Base-by-base conservation (phyloP, 441 rosid genomes). In the Gossypium davidsonii region DNA sequence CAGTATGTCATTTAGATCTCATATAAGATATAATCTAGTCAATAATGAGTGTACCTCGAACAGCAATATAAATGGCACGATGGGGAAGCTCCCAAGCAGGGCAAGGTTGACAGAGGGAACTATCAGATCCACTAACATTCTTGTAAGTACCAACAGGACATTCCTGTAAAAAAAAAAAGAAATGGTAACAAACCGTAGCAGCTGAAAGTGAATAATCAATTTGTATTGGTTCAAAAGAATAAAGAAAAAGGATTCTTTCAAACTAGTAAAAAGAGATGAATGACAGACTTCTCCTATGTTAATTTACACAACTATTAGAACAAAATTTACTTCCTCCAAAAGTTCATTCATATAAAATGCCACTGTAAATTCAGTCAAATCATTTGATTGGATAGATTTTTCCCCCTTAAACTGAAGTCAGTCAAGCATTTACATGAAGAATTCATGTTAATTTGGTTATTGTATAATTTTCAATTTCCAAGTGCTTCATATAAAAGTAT, bases 61-160 rank as follows among this genome's bases (percentile, higher is more conserved):
- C 86, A 49, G 90, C 69, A 81, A 85, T 76, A 84, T 92, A 93
- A 66, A 79, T 78, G 46, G 96, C 96, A 78, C 99, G 99, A 62
- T 73, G 85, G 31, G 99, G 98, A 83, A 96, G 93, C 85, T 93
- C 97, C 70, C 77, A 18, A 60, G 83, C 74, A 63, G 98, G 98
- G 73, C 99, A 93, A 53, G 74, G 84, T 72, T 34, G 91, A 81
- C 99, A 96, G 75, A 93, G 97, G 74, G 88, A 80, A 59, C 77
- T 65, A 80, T 92, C 96, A 68, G 98, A 93, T 77, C 99, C 99
- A 64, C 84, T 88, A 52, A 87, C 90, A 75, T 92, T 93, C 87
- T 96, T 96, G 70, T 81, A 93, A 57, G 99, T 90, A 65, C 99
- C 99, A 79, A 77, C 76, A 68, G 98, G 99, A 78, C 99, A 96